Percentiles rank a stretch among this genome's conserved stretches.
Evolutionary conservation across 306 rosid species (phyloP).

Genomic region (Castanea crenata): DNA sequence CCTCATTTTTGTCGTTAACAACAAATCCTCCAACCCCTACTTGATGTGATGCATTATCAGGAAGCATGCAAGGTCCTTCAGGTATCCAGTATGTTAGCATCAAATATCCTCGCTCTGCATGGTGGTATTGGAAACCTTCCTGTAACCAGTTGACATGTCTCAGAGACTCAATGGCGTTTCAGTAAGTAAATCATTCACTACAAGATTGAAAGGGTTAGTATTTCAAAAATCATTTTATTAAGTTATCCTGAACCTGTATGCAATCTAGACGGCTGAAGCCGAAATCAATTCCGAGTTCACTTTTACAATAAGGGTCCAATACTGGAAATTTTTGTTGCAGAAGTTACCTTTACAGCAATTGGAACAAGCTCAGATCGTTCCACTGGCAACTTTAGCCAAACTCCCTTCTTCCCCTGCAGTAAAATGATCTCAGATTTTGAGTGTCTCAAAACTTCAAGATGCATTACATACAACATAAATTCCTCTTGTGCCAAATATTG

Average conservation of each 20-base stretch:
- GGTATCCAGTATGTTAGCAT: constrained; percentile 98
- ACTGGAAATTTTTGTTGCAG: not conserved
- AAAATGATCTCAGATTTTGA: constrained; percentile 1
- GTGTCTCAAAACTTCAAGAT: not conserved
- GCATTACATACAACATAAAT: not conserved
- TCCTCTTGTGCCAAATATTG: not conserved
- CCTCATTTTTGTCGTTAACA: constrained; percentile 74
- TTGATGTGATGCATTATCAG: constrained; percentile 91
- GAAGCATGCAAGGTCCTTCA: constrained; percentile 91
- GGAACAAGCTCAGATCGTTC: constrained; percentile 81
- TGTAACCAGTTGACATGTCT: constrained; percentile 41
- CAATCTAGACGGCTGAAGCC: not conserved
- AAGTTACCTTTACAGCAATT: constrained; percentile 71
- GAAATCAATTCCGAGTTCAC: not conserved
- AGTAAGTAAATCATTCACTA: not conserved
- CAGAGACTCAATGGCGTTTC: constrained; percentile 21
- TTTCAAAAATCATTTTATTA: not conserved
- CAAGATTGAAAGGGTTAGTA: not conserved
- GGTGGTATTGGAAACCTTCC: constrained; percentile 94
- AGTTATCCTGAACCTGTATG: not conserved
- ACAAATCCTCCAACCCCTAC: constrained; percentile 97
- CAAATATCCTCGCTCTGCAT: constrained; percentile 84
- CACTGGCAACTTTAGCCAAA: constrained; percentile 85
- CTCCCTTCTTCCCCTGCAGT: constrained; percentile 88
- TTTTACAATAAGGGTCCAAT: not conserved